Evolutionary conservation across 495 filamentous ascomycete genomes (phyloP).

Genomic region (Aspergillus hancockii): DNA sequence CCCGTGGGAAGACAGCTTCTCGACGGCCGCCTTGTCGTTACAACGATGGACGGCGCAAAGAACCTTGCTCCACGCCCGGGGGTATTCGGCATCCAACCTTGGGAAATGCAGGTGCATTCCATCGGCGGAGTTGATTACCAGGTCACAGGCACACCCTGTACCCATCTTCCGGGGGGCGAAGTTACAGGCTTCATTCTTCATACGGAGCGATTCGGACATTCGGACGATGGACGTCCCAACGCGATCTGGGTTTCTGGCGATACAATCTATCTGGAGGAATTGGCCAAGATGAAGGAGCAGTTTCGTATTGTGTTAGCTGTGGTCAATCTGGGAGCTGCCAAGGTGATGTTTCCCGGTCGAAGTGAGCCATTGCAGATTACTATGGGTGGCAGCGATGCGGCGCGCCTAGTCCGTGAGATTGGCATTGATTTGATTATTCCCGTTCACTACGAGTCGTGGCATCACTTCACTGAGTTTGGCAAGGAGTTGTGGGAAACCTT

Average conservation of each 20-base stretch:
- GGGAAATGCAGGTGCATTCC: slow-evolving; percentile 28
- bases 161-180: slow-evolving; percentile 50
- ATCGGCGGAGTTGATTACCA: slow-evolving; percentile 26
- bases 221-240: slow-evolving; percentile 41
- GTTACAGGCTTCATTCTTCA: slow-evolving; percentile 51
- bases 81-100: slow-evolving; percentile 38
- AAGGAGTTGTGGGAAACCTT: slow-evolving; percentile 18
- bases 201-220: slow-evolving; percentile 35
- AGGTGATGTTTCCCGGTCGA: slow-evolving; percentile 20
- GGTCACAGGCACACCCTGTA: slow-evolving; percentile 48
- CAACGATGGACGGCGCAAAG: slow-evolving; percentile 49
- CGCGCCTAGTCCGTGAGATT: slow-evolving; percentile 39
- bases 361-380: slow-evolving; percentile 44
- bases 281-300: slow-evolving; percentile 22
- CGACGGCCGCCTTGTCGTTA: slow-evolving; percentile 49
- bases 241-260: slow-evolving; percentile 57
- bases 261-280: slow-evolving; percentile 49
- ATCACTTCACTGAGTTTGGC: slow-evolving; percentile 43
- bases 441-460: slow-evolving; percentile 54
- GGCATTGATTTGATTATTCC: slow-evolving; percentile 47
- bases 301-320: slow-evolving; percentile 25
- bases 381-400: slow-evolving; percentile 48
- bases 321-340: slow-evolving; percentile 29
- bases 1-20: slow-evolving; percentile 20
- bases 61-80: slow-evolving; percentile 42